phyloP scores from a whole-genome alignment of 1,284 basidiomycete species.

The Sanghuangporus baumii region DNA sequence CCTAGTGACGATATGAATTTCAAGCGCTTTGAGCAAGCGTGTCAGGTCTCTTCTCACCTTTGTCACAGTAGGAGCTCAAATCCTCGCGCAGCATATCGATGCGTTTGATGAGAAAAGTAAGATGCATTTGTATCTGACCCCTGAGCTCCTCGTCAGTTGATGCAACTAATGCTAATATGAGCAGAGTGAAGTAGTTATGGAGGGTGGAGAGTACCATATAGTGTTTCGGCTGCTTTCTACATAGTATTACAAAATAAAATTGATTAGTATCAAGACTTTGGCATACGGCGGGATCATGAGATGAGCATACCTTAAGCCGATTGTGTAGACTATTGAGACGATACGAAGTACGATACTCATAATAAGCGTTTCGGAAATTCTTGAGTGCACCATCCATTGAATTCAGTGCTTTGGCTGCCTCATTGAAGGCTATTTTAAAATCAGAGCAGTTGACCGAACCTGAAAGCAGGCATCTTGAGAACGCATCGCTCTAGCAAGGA shows the following conservation, averaged over 20 bases:
- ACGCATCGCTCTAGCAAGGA: too few species aligned
- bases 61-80: conserved; percentile 2
- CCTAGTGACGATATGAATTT: background rate
- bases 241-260: too few species aligned
- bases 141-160: background rate
- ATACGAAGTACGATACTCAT: conserved; percentile 1
- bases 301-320: background rate
- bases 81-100: conserved; percentile 1
- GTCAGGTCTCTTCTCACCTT: background rate
- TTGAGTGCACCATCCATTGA: background rate
- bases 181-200: background rate
- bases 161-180: background rate
- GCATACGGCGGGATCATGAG: background rate
- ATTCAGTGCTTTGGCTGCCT: conserved; percentile 1
- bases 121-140: background rate
- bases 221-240: too few species aligned
- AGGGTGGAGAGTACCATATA: background rate
- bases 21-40: background rate
- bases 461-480: background rate
- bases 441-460: background rate
- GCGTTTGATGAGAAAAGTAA: background rate
- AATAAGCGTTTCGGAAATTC: conserved; percentile 2
- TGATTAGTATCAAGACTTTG: too few species aligned
- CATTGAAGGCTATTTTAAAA: background rate
- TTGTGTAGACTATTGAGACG: background rate